Evolutionary conservation across 345 rosid genomes (phyloP).

Genomic region (Gynandropsis gynandra): DNA sequence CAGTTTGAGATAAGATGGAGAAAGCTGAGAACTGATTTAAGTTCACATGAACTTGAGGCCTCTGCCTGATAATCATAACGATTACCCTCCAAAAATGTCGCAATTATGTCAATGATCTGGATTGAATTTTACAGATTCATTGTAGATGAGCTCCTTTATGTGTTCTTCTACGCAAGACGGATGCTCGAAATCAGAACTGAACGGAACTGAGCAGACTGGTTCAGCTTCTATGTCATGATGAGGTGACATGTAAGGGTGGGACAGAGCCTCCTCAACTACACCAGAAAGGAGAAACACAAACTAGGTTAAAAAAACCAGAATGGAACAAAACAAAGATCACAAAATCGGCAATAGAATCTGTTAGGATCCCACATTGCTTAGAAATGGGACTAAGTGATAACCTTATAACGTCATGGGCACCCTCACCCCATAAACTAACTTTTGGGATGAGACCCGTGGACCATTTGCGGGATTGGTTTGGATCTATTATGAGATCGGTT

Average conservation of each 20-base stretch:
- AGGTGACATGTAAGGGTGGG: constrained; percentile 80
- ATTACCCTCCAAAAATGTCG: too few species aligned
- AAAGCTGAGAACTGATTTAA: too few species aligned
- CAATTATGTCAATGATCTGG: constrained; percentile 49
- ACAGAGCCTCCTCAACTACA: constrained; percentile 81
- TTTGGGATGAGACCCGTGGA: too few species aligned
- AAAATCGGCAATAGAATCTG: too few species aligned
- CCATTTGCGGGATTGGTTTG: too few species aligned
- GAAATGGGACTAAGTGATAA: neutral
- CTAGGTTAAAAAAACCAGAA: neutral
- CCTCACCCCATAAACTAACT: too few species aligned
- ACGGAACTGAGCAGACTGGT: constrained; percentile 73
- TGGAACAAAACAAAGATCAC: too few species aligned
- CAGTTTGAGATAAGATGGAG: too few species aligned
- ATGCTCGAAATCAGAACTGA: constrained; percentile 87
- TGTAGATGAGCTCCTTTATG: constrained; percentile 92
- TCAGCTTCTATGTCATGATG: constrained; percentile 84
- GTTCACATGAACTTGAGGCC: too few species aligned
- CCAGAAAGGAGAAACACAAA: constrained; percentile 6
- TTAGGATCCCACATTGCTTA: neutral
- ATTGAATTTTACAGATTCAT: constrained; percentile 81
- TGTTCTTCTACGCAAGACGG: constrained; percentile 90
- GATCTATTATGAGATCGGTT: too few species aligned
- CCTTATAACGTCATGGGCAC: too few species aligned
- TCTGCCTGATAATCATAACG: too few species aligned